Evolutionary conservation across 176 grass and related monocot species (phyloP).

Genomic region (Triticum monococcum): DNA sequence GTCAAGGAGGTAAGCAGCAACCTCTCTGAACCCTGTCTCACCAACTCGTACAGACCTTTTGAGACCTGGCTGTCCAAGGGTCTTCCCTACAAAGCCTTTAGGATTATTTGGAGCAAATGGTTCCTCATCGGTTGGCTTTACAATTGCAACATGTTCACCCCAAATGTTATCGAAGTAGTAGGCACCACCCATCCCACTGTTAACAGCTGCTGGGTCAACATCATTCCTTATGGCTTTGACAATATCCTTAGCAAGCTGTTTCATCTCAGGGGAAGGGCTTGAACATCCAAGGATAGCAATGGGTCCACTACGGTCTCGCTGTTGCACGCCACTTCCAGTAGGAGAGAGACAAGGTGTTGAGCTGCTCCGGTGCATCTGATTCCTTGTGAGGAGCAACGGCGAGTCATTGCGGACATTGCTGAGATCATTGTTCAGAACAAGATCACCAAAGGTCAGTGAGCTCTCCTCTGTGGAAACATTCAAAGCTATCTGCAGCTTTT

Average conservation of each 20-base stretch:
- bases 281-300: conserved; percentile 89
- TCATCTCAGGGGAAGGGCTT: conserved; percentile 62
- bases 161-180: conserved; percentile 80
- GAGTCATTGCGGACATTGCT: conserved; percentile 86
- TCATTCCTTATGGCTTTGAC: conserved; percentile 69
- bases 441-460: conserved; percentile 83
- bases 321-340: conserved; percentile 55
- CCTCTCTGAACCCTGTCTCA: conserved; percentile 91
- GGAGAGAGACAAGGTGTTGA: conserved; percentile 93
- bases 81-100: conserved; percentile 83
- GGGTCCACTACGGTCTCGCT: conserved; percentile 61
- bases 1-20: conserved; percentile 86
- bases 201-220: conserved; percentile 73
- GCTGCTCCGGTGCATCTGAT: conserved; percentile 74
- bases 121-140: conserved; percentile 96
- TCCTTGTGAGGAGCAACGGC: conserved; percentile 71
- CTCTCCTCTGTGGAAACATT: conserved; percentile 84
- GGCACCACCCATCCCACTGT: conserved; percentile 85
- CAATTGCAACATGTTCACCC: conserved; percentile 87
- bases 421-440: conserved; percentile 84
- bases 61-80: conserved; percentile 84
- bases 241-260: conserved; percentile 76
- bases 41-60: conserved; percentile 91
- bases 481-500: conserved; percentile 81
- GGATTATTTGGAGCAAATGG: conserved; percentile 97